Percentiles rank a stretch among this genome's conserved stretches.
Evolutionary conservation across 495 filamentous ascomycete genomes (phyloP).

Genomic region (Oleoguttula mirabilis): DNA sequence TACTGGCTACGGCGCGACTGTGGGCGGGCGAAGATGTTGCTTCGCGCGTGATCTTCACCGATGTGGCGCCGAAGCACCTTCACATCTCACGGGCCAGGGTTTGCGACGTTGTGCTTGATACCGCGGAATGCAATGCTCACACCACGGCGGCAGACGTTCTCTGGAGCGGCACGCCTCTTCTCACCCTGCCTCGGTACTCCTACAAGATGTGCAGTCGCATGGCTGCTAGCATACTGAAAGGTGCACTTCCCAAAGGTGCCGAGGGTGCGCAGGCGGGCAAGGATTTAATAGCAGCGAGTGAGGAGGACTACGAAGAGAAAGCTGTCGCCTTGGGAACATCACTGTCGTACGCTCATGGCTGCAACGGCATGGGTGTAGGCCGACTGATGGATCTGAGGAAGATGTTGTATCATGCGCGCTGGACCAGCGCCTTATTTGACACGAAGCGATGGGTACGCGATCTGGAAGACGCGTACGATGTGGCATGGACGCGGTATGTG

Average conservation of each 20-base stretch:
- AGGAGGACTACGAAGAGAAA: conserved; percentile 74
- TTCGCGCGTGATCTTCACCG: conserved; percentile 87
- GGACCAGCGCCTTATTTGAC: conserved; percentile 79
- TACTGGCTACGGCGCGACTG: conserved; percentile 60
- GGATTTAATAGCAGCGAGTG: conserved; percentile 62
- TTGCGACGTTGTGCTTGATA: conserved; percentile 91
- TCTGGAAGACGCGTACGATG: conserved; percentile 76
- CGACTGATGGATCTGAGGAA: conserved; percentile 62
- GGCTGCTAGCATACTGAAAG: conserved; percentile 85
- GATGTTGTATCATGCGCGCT: conserved; percentile 69
- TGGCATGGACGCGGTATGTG: conserved; percentile 83
- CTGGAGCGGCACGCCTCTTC: conserved; percentile 87
- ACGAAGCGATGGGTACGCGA: conserved; percentile 86
- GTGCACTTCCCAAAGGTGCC: conserved; percentile 61
- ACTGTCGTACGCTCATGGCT: conserved; percentile 6
- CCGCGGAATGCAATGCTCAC: conserved; percentile 95
- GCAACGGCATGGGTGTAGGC: conserved; percentile 39
- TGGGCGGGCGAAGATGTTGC: conserved; percentile 87
- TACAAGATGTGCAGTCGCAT: conserved; percentile 99
- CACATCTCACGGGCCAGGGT: conserved; percentile 89
- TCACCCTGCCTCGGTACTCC: conserved; percentile 85
- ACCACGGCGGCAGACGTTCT: conserved; percentile 94
- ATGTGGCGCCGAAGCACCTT: conserved; percentile 87
- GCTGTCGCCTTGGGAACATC: conserved; percentile 55
- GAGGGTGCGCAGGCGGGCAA: conserved; percentile 54